Evolutionary conservation across 1,284 basidiomycete genomes (phyloP).

Genomic region (Ganoderma sinense): DNA sequence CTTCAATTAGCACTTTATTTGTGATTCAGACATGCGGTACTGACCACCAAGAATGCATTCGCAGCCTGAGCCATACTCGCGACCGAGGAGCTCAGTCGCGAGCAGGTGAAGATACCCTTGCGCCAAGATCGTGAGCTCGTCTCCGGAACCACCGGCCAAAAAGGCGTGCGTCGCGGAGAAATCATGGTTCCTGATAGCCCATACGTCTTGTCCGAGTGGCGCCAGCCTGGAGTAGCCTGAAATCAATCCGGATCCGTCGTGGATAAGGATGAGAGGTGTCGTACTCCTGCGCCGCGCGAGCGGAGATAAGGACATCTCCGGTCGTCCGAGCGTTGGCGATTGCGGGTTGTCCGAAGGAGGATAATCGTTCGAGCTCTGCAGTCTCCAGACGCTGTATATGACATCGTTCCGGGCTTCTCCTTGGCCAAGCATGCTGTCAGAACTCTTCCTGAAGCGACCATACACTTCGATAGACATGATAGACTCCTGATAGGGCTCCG

Average conservation of each 20-base stretch:
- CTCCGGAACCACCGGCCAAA: slow-evolving; percentile 52
- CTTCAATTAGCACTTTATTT: not conserved
- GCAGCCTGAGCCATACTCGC: not conserved
- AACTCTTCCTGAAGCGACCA: slow-evolving; percentile 51
- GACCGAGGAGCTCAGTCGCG: not conserved
- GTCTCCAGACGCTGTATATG: slow-evolving; percentile 1
- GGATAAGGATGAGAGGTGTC: slow-evolving; percentile 61
- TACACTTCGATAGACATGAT: slow-evolving; percentile 67
- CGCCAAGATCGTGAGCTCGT: slow-evolving; percentile 60
- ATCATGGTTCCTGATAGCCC: slow-evolving; percentile 66
- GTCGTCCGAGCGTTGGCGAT: not conserved
- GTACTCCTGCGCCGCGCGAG: not conserved
- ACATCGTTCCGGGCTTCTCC: not conserved
- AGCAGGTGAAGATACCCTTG: slow-evolving; percentile 22
- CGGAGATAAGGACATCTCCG: not conserved
- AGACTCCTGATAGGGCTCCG: slow-evolving; percentile 64
- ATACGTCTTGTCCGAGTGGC: slow-evolving; percentile 57
- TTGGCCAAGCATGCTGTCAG: slow-evolving; percentile 38
- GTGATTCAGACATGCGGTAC: slow-evolving; percentile 21
- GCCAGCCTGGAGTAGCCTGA: slow-evolving; percentile 58
- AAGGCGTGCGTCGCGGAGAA: slow-evolving; percentile 40
- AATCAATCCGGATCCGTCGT: slow-evolving; percentile 74
- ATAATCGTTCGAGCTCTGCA: not conserved
- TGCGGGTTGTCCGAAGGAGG: not conserved
- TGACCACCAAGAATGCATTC: slow-evolving; percentile 66